Base-by-base conservation (phyloP, 495 filamentous ascomycete species). In the Annulohypoxylon maeteangense region DNA sequence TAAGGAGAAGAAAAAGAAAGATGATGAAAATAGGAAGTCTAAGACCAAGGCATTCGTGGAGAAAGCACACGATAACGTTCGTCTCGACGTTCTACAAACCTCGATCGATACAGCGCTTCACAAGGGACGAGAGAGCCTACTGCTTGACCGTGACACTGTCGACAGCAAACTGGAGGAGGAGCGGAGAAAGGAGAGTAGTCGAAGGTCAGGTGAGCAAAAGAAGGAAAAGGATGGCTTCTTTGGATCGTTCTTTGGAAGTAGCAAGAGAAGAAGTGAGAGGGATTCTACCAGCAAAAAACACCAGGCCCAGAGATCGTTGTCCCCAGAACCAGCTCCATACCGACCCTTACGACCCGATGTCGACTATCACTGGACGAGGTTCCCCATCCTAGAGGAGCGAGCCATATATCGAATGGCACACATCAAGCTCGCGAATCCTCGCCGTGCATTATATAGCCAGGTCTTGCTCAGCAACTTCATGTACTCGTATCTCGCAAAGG, bases 401-500 rank as follows among this genome's bases (percentile, higher is more conserved):
- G 96, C 95, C 32, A 99, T 99, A 63, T 99, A 99, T 77, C 87
- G 95, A 57, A 97, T 99, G 91, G 95, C 95, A 11, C 95, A 99
- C 78, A 94, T 98, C 80, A 99, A 99, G 80, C 91, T 99, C 57
- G 95, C 95, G 3, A 99, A 99, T 76, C 95, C 95, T 32, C 89
- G 95, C 10, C 90, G 95, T 29, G 91, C 94, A 42, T 81, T 99
- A 34, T 93, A 97, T 74, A 97, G 94, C 48, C 95, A 99, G 77
- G 95, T 99, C 23, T 85, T 99, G 57, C 89, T 99, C 72, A 98
- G 94, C 80, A 99, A 99, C 75, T 99, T 99, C 79, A 99, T 99
- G 95, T 99, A 99, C 84, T 95, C 92, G 31, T 99, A 99, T 78
- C 87, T 99, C 69, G 96, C 95, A 57, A 98, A 98, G 81, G 95